These are phyloP conservation scores for Cornus suecica DNA, from an alignment of 148 eudicot species.

Conservation along the genomic window DNA sequence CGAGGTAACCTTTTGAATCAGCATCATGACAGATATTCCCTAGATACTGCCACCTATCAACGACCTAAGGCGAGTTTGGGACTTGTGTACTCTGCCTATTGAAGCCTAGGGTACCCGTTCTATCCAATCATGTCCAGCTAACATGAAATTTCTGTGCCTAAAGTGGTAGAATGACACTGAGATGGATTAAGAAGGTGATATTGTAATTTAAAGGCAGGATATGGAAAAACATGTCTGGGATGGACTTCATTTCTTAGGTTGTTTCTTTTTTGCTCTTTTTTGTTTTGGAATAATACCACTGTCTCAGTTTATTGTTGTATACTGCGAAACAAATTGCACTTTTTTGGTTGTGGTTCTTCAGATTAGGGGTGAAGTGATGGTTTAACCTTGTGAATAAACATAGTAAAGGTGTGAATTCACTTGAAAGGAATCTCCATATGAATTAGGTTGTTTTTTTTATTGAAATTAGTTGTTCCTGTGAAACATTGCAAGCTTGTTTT, in stretches of 20 bases:
- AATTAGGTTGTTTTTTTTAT: neutral
- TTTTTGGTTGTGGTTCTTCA: neutral
- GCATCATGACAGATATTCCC: no score
- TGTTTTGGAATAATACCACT: neutral
- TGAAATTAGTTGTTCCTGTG: neutral
- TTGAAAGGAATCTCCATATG: neutral
- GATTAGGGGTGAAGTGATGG: no score
- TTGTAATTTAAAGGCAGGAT: neutral
- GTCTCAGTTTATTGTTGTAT: neutral
- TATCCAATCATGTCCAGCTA: no score
- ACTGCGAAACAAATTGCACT: neutral
- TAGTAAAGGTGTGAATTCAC: neutral
- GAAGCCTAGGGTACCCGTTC: no score
- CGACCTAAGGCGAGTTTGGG: no score
- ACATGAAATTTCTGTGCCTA: neutral
- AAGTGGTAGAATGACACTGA: neutral
- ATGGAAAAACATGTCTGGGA: neutral
- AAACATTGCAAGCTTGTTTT: neutral
- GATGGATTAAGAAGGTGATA: neutral
- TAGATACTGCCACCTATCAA: no score
- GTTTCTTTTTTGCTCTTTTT: neutral
- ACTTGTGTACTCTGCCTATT: no score
- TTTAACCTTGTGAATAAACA: neutral
- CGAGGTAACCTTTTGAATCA: no score
- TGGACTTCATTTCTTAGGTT: neutral